Evolutionary conservation across 2,329 filamentous ascomycete species (phyloP), one percentile per base, ranked within the genome.

Genomic region (Zarea fungicola): DNA sequence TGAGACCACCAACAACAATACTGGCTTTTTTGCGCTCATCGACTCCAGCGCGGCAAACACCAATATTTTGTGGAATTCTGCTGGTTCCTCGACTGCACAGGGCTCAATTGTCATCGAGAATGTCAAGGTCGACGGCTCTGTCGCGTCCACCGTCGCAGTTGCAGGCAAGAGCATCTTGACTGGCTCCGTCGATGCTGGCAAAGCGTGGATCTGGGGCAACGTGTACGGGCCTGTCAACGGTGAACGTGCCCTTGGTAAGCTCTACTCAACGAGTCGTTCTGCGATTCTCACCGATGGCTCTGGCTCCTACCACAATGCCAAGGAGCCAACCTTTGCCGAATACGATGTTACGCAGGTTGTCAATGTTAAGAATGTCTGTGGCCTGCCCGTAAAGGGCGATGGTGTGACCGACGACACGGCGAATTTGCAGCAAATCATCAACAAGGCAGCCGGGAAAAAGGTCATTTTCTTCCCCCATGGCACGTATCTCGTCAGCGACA

Each of bases 401-500:
- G 67, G 69, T 36, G 52, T 51, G 13, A 60, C 60, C 6, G 60
- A 69, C 51, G 69, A 68, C 34, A 55, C 52, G n/a, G 45, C 45
- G n/a, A 55, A 51, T 22, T 36, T 54, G 6, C 52, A 55, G 22
- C 35, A 42, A 16, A 55, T 55, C 26, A 55, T 55, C 31, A 52
- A 52, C 37, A 36, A 41, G 11, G 54, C 52, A 7, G 54, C 53
- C 16, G 58, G 54, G 25, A 64, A 64, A 58, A 70, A 69, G 46
- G 60, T 73, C 42, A 54, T 67, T 2, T 74, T 64, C 55, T 68
- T 74, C 53, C 70, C 70, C 2, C 63, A 68, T 10, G 72, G 73
- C 21, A 73, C 74, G 8, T 67, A 68, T 7, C 69, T 82, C 18
- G 67, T 78, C 11, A 79, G 78, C 21, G 76, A 81, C 57, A 69